These are phyloP conservation scores for Epichloe gansuensis DNA, from an alignment of 2,329 filamentous ascomycete genomes.

Conservation along the genomic window DNA sequence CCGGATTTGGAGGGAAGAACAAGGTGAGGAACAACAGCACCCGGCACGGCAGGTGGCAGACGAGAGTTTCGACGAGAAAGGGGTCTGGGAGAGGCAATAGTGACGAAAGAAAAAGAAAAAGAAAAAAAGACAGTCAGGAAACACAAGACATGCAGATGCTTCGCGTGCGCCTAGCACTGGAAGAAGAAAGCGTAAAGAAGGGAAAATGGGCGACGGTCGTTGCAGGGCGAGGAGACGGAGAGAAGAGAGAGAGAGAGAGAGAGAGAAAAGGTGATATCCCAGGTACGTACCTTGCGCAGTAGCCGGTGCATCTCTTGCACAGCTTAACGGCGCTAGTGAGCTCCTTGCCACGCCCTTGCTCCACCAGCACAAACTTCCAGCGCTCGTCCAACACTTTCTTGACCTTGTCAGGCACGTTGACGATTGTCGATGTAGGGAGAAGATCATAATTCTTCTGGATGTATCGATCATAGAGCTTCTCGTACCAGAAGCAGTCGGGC, in stretches of 20 bases:
- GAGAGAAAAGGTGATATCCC: too few species aligned
- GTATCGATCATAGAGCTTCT: constrained; percentile 95
- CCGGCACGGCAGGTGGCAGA: not conserved
- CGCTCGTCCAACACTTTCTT: constrained; percentile 92
- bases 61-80: too few species aligned
- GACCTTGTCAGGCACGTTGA: constrained; percentile 90
- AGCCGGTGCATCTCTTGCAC: constrained; percentile 84
- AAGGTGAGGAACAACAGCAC: constrained; percentile 4
- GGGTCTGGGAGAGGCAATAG: not conserved
- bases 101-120: not conserved
- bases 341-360: constrained; percentile 88
- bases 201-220: not conserved
- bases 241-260: too few species aligned
- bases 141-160: not conserved
- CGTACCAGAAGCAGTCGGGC: constrained; percentile 89
- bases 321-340: constrained; percentile 90
- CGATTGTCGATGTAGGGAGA: constrained; percentile 80
- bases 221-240: too few species aligned
- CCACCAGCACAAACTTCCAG: constrained; percentile 93
- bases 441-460: constrained; percentile 97
- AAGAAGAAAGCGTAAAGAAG: not conserved
- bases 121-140: not conserved
- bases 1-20: not conserved
- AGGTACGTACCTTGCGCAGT: constrained; percentile 68
- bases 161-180: too few species aligned